Percentiles rank a stretch among this genome's conserved stretches.
These are phyloP conservation scores for Tetradesmus lagerheimii DNA, from an alignment of 139 green algal genomes.

Conservation along the genomic window DNA sequence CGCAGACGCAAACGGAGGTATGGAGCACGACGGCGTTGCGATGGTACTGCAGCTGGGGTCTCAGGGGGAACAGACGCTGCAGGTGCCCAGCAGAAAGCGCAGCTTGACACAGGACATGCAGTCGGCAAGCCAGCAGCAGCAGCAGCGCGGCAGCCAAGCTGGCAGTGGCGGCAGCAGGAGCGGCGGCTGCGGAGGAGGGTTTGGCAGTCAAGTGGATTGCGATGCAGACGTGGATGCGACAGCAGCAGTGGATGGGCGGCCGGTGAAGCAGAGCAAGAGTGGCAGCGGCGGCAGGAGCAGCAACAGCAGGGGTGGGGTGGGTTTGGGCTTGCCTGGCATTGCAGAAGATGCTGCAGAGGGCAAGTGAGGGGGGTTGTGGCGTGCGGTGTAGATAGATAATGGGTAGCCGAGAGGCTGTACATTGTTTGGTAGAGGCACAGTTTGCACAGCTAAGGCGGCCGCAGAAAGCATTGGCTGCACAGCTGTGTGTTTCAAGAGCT, in stretches of 20 bases:
- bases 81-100: slow-evolving; percentile 31
- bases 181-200: neutral
- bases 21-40: neutral
- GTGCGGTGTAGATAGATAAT: no score
- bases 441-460: no score
- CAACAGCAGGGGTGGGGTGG: neutral
- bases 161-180: neutral
- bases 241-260: neutral
- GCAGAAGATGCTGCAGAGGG: slow-evolving; percentile 1
- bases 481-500: no score
- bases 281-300: slow-evolving; percentile 1
- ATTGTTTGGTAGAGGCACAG: no score
- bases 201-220: neutral
- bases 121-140: slow-evolving; percentile 24
- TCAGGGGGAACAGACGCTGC: neutral
- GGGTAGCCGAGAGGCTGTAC: no score
- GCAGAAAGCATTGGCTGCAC: no score
- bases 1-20: neutral
- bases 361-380: no score
- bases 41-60: neutral
- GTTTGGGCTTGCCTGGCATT: neutral
- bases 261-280: neutral
- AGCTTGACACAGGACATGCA: slow-evolving; percentile 23
- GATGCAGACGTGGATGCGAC: neutral
- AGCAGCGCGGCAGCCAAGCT: neutral